These are phyloP conservation scores for Penicillium sp. DNA, from an alignment of 2,329 filamentous ascomycete species.

Conservation along the genomic window DNA sequence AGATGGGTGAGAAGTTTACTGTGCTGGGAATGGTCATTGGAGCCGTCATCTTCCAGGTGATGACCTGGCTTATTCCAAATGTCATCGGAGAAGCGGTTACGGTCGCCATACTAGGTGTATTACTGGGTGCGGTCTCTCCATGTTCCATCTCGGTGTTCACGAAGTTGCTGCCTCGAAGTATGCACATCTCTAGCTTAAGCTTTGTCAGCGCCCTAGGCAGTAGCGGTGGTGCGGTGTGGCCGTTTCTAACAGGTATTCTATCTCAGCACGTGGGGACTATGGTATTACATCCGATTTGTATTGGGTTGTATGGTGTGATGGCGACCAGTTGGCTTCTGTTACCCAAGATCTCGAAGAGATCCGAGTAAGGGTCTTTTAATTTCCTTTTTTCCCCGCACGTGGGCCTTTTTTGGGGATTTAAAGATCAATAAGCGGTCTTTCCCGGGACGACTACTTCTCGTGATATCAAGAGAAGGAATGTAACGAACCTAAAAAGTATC, in stretches of 20 bases:
- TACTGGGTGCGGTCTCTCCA: constrained; percentile 78
- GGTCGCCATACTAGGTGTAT: constrained; percentile 67
- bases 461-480: background rate
- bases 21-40: constrained; percentile 64
- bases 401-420: background rate
- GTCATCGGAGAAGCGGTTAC: constrained; percentile 69
- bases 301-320: constrained; percentile 58
- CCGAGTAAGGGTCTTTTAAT: constrained; percentile 36
- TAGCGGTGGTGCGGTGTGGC: constrained; percentile 43
- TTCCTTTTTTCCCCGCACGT: background rate
- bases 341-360: constrained; percentile 52
- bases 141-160: constrained; percentile 64
- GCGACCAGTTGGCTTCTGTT: constrained; percentile 52
- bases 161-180: constrained; percentile 48
- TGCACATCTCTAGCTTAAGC: constrained; percentile 43
- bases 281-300: constrained; percentile 56
- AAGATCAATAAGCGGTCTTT: background rate
- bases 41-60: constrained; percentile 67
- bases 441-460: background rate
- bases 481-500: background rate
- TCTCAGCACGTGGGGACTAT: constrained; percentile 50
- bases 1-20: constrained; percentile 68
- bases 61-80: constrained; percentile 77
- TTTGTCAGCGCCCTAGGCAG: constrained; percentile 44
- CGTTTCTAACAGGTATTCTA: constrained; percentile 51